Evolutionary conservation across 1,284 basidiomycete genomes (phyloP), one percentile per base, ranked within the genome.

Genomic region (Trametes pubescens): DNA sequence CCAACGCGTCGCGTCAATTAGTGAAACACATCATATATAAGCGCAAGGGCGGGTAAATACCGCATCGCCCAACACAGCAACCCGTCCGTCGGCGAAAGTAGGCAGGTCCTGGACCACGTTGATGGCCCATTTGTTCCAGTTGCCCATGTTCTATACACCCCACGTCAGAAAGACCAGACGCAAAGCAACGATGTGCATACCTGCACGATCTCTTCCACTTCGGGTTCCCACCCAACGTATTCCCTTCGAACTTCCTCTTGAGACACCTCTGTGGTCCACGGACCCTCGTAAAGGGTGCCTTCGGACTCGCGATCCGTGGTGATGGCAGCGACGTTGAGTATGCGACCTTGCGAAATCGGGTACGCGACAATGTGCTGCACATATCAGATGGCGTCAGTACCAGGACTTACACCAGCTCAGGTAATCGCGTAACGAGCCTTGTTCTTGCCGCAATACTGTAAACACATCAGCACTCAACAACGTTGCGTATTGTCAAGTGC

Each of bases 21-120:
- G 16, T 29, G 18, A 26, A 32, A 14, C 3, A 2, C 16, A 38
- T 9, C 11, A 22, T 13, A 16, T 18, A 4, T 7, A 32, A 32
- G 2, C 6, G 14, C 6, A 34, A 47, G 7, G 2, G 9, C 16
- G 13, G 2, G n/a, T 4, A 46, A 72, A 29, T 35, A 75, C 74
- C 1, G 75, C 69, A 55, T 77, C 75, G 3, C 73, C 75, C 4
- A 76, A 38, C 2, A 77, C 62, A 2, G 70, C 73, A 6, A 75
- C 73, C 6, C 67, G 62, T 9, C 65, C 67, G 26, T 62, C 47
- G 2, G 72, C 69, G 56, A 65, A 76, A 0, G 67, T 66, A 1
- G 72, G 72, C 13, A 77, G 32, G 3, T 65, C 61, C 7, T 53
- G 64, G 0, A 75, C 51, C 24, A 63, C 57, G 48, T 75, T 65